Evolutionary conservation across 1,284 basidiomycete species (phyloP), one percentile per base, ranked within the genome.

Genomic region (Golubevia pallescens): DNA sequence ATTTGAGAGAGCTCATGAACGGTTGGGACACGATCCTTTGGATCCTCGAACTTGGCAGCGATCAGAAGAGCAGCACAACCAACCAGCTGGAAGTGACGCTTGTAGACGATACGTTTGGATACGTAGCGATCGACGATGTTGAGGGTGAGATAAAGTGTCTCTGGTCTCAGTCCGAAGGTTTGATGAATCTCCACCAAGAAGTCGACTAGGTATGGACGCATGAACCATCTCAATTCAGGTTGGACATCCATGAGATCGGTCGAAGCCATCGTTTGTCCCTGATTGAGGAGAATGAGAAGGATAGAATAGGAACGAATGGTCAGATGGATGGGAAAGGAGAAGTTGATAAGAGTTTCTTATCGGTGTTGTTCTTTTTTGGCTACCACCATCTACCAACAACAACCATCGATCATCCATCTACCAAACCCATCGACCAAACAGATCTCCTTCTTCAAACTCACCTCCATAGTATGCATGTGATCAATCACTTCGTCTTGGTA

Each of bases 71-170:
- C 95, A 13, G 96, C 94, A 81, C 97, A 99, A 38, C 97, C 97
- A 62, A 99, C 96, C 61, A 99, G 92, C 86, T 99, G 97, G 86
- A 98, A 99, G 87, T 99, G 97, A 87, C 97, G 97, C 88, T 95
- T 95, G 88, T 95, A 98, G 63, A 99, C 97, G 75, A 99, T 93
- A 57, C 97, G 93, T 77, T 95, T 94, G 61, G 97, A 98, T 32
- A 99, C 94, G 87, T 99, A 99, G 77, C 97, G 94, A 87, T 99
- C 97, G 86, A 99, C 92, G 85, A 99, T 96, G 89, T 99, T 99
- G 87, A 98, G 90, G 24, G 96, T 93, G 84, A 99, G 92, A 87
- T 97, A 99, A 68, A 99, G 90, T 1, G 97, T 99, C 88, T 99
- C 97, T 8, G 97, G 95, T 48, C 96, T 93, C 54, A 99, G 90